phyloP scores from a whole-genome alignment of 257 asterid species.

The Parsonsia alboflavescens region DNA sequence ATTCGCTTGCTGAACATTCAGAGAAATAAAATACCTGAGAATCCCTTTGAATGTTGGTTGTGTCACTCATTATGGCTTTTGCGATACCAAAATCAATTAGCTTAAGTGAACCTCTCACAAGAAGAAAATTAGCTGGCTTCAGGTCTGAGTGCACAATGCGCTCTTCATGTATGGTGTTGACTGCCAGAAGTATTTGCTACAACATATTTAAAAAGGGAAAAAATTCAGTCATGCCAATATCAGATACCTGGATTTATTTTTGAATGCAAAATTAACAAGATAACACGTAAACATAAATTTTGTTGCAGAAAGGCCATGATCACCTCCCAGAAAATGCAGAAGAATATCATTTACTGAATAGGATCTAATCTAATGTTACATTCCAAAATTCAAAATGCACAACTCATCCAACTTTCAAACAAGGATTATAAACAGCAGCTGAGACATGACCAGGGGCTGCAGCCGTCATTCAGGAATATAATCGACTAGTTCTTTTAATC shows the following conservation, averaged over 20 bases:
- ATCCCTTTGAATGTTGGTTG: conserved; percentile 97
- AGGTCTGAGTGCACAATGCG: conserved; percentile 96
- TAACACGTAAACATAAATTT: background rate
- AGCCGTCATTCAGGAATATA: too few species aligned
- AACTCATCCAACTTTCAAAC: too few species aligned
- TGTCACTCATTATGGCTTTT: conserved; percentile 94
- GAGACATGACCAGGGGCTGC: too few species aligned
- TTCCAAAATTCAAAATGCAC: too few species aligned
- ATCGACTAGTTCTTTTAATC: too few species aligned
- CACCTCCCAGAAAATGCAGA: too few species aligned
- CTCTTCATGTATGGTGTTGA: conserved; percentile 95
- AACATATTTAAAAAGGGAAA: conserved; percentile 11
- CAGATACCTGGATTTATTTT: background rate
- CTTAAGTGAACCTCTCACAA: conserved; percentile 89
- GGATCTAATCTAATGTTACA: too few species aligned
- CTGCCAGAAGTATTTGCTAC: conserved; percentile 97
- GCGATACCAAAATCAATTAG: conserved; percentile 98
- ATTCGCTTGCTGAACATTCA: background rate
- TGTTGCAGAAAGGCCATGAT: too few species aligned
- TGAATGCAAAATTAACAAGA: too few species aligned
- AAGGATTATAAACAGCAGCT: too few species aligned
- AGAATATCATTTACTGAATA: too few species aligned
- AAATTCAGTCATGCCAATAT: conserved; percentile 13
- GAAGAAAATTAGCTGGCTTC: conserved; percentile 99
- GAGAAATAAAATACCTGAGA: conserved; percentile 62